These are phyloP conservation scores for Agaricus subrufescens DNA, from an alignment of 768 basidiomycete genomes.

Conservation along the genomic window DNA sequence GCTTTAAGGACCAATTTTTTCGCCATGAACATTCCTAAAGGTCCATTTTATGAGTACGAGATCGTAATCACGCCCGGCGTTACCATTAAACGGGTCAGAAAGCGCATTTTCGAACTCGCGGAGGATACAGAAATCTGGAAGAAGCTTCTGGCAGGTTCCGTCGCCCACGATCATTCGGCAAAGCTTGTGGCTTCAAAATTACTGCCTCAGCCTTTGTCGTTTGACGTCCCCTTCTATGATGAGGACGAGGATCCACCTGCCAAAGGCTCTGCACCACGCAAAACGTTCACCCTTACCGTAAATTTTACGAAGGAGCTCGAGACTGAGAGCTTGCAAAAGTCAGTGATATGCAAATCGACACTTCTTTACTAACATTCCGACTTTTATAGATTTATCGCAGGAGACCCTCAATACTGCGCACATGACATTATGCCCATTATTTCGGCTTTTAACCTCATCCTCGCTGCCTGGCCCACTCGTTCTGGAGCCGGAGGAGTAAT, in stretches of 20 bases:
- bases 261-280: slow-evolving; percentile 23
- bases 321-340: slow-evolving; percentile 40
- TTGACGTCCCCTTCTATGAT: slow-evolving; percentile 42
- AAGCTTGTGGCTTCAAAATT: slow-evolving; percentile 45
- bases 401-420: slow-evolving; percentile 46
- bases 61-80: slow-evolving; percentile 50
- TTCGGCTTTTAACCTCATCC: slow-evolving; percentile 60
- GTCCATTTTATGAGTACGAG: slow-evolving; percentile 56
- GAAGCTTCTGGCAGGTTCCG: slow-evolving; percentile 35
- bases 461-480: slow-evolving; percentile 51
- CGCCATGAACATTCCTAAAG: slow-evolving; percentile 47
- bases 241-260: slow-evolving; percentile 46
- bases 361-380: slow-evolving; percentile 17
- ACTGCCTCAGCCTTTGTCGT: slow-evolving; percentile 40
- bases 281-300: slow-evolving; percentile 44
- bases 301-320: slow-evolving; percentile 45
- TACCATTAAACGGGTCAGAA: slow-evolving; percentile 47
- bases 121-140: slow-evolving; percentile 48
- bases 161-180: slow-evolving; percentile 53
- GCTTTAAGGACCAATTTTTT: slow-evolving; percentile 68
- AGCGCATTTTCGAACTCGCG: slow-evolving; percentile 60
- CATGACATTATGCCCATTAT: slow-evolving; percentile 57
- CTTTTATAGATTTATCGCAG: slow-evolving; percentile 46
- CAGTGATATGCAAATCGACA: background rate
- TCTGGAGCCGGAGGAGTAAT: slow-evolving; percentile 55